Conservation (phyloP, 2,329 filamentous ascomycete genomes). For the Botrytis byssoidea region DNA sequence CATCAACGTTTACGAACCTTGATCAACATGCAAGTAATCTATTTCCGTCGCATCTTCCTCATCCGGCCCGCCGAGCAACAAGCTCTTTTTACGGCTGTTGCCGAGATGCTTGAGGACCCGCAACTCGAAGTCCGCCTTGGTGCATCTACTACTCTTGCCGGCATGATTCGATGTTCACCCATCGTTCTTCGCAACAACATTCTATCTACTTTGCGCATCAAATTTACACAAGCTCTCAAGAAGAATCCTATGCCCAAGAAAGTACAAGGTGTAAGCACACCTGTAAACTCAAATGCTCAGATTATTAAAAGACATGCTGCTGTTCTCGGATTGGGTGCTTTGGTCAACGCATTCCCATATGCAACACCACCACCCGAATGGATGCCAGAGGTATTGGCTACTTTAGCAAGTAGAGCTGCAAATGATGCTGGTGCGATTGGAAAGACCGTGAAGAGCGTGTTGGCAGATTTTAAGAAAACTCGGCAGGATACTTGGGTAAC, state of each 20-base stretch:
- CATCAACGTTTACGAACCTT: constrained; percentile 92
- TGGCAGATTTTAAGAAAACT: constrained; percentile 99
- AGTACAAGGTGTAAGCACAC: constrained; percentile 64
- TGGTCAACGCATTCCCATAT: constrained; percentile 96
- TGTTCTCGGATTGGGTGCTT: constrained; percentile 82
- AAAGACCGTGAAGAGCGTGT: constrained; percentile 88
- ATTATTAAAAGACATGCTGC: constrained; percentile 84
- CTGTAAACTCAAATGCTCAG: constrained; percentile 69
- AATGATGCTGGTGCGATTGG: constrained; percentile 89
- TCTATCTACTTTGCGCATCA: constrained; percentile 70
- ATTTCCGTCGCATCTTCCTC: constrained; percentile 93
- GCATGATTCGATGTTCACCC: constrained; percentile 97
- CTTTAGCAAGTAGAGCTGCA: constrained; percentile 79
- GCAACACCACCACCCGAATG: constrained; percentile 86
- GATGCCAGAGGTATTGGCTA: constrained; percentile 91
- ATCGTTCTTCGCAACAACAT: constrained; percentile 73
- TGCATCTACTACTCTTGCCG: constrained; percentile 87
- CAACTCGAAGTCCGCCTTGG: constrained; percentile 94
- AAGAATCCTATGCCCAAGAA: constrained; percentile 87
- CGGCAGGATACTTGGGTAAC: constrained; percentile 98
- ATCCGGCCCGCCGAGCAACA: constrained; percentile 73
- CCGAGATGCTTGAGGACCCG: constrained; percentile 85
- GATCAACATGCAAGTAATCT: constrained; percentile 98
- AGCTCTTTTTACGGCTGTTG: constrained; percentile 85
- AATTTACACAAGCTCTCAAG: constrained; percentile 75